Conservation (phyloP, 805 yeast species). For the Ogataea henricii region DNA sequence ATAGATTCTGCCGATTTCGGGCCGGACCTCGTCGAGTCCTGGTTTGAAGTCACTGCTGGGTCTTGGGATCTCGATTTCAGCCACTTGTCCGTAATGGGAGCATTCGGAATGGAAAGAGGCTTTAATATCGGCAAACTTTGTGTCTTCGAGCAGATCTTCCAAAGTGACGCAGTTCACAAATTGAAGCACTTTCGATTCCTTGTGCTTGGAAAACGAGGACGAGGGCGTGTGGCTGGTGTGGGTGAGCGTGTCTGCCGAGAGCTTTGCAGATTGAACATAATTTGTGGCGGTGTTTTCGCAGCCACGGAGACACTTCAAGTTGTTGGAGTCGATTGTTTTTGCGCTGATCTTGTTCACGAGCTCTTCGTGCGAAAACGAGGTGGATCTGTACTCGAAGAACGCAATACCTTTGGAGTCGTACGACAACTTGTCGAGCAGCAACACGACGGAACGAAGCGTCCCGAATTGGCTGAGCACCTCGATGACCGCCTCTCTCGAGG, state of each 20-base stretch:
- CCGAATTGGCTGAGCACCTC: slow-evolving; percentile 46
- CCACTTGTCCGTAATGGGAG: slow-evolving; percentile 51
- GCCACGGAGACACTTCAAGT: slow-evolving; percentile 39
- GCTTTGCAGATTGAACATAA: slow-evolving; percentile 24
- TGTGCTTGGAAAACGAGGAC: slow-evolving; percentile 21
- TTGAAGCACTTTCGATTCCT: slow-evolving; percentile 53
- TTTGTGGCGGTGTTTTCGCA: slow-evolving; percentile 36
- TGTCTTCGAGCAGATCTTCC: slow-evolving; percentile 58
- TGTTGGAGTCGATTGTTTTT: slow-evolving; percentile 38
- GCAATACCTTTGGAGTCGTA: slow-evolving; percentile 59
- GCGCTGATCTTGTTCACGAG: slow-evolving; percentile 37
- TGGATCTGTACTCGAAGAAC: slow-evolving; percentile 47
- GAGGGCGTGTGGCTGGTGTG: slow-evolving; percentile 14
- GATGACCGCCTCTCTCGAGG: slow-evolving; percentile 45
- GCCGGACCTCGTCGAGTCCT: slow-evolving; percentile 41
- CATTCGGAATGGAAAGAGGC: slow-evolving; percentile 56
- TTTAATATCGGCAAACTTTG: slow-evolving; percentile 48
- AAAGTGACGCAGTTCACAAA: slow-evolving; percentile 66
- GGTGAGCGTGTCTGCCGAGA: slow-evolving; percentile 25
- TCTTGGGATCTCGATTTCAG: slow-evolving; percentile 59
- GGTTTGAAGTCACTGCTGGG: slow-evolving; percentile 45
- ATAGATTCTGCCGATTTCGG: slow-evolving; percentile 73
- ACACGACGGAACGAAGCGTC: slow-evolving; percentile 40
- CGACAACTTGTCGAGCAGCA: slow-evolving; percentile 49
- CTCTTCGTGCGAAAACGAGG: slow-evolving; percentile 21